Base-by-base conservation (phyloP, 2,329 filamentous ascomycete genomes). In the Cladobotryum protrusum region DNA sequence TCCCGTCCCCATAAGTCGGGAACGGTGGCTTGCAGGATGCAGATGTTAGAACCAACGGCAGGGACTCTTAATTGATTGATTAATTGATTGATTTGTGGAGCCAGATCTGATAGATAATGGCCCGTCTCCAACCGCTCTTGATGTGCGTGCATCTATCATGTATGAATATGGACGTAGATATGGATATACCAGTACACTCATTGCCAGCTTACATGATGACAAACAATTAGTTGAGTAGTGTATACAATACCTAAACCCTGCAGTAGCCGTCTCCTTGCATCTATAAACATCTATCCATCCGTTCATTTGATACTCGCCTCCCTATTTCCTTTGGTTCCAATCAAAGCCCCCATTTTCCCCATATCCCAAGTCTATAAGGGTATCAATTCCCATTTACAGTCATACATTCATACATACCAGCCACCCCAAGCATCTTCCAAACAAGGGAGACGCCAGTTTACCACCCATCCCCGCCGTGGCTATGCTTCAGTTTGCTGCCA, bases 401-500 rank as follows among this genome's bases (percentile, higher is more conserved):
- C 48, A 37, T 45, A 50, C 43, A 50, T 20, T 49, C 48, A 45
- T 45, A 47, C 29, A 43, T 19, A 14, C n/a, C 19, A 15, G 11
- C 9, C 7, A 42, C 35, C 49, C 41, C 20, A 29, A 51, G 19
- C 33, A 45, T 48, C 43, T 11, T 18, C 48, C 32, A 5, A 32
- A 54, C 46, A 40, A 56, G 56, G 19, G 5, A 17, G 11, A n/a
- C 24, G 6, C 24, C 11, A 2, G 6, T 9, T n/a, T n/a, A 14
- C 24, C 24, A 29, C 6, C 11, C 7, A 29, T 4, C 24, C 6
- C 24, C 24, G 4, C 24, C 24, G 24, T n/a, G n/a, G n/a, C n/a
- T 32, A 17, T 15, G 12, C 14, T 32, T 66, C 54, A 83, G 57
- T 77, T 82, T 15, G 80, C 79, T 17, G 79, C 72, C 52, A 83